These are phyloP conservation scores for Boletus sensibilis DNA, from an alignment of 768 basidiomycete species.

Conservation along the genomic window DNA sequence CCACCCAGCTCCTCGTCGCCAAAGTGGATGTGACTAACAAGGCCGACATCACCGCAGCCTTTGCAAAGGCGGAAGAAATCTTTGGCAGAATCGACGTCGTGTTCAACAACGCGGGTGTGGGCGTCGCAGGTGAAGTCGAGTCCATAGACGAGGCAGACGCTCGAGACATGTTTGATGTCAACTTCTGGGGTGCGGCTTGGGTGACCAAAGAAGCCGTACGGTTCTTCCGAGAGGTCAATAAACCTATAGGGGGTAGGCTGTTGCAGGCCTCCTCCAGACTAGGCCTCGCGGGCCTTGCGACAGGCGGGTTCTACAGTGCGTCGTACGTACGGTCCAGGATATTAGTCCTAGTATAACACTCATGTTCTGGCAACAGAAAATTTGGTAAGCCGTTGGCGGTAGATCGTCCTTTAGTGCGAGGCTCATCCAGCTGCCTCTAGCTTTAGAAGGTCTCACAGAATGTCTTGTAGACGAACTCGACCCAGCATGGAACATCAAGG, in stretches of 20 bases:
- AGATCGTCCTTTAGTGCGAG: background rate
- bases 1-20: constrained; percentile 29
- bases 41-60: constrained; percentile 27
- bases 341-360: background rate
- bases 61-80: constrained; percentile 19
- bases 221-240: constrained; percentile 40
- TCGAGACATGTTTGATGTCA: constrained; percentile 36
- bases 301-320: constrained; percentile 25
- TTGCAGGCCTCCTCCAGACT: constrained; percentile 38
- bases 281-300: constrained; percentile 26
- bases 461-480: constrained; percentile 10
- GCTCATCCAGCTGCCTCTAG: constrained; percentile 4
- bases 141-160: constrained; percentile 30
- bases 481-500: constrained; percentile 22
- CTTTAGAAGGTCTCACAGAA: constrained; percentile 18
- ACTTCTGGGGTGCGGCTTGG: constrained; percentile 36
- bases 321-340: constrained; percentile 15
- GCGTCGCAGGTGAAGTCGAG: constrained; percentile 37
- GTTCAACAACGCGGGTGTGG: constrained; percentile 36
- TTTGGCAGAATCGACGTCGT: constrained; percentile 40
- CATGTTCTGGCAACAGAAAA: constrained; percentile 4
- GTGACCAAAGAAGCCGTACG: constrained; percentile 32
- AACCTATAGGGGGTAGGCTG: constrained; percentile 38
- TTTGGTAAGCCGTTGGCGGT: constrained; percentile 8
- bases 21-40: constrained; percentile 34